Conservation (phyloP, 768 basidiomycete genomes). For the Phlebiopsis gigantea region DNA sequence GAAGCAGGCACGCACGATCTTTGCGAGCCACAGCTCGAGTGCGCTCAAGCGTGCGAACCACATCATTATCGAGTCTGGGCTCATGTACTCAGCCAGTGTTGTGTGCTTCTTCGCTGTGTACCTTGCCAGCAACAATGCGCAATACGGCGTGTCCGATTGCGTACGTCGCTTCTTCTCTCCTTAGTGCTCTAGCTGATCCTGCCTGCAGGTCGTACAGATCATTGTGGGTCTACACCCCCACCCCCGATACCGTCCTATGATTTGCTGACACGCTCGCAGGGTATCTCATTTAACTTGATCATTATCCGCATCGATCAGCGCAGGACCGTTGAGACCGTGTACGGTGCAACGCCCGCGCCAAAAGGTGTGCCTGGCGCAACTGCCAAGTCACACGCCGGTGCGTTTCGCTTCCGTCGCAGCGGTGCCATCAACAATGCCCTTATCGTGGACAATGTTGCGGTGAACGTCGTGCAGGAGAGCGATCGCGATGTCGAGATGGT, state of each 20-base stretch:
- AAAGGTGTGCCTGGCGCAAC: too few relatives aligned
- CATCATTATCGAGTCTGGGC: conserved; percentile 11
- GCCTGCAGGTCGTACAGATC: conserved; percentile 4
- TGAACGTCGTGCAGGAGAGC: too few relatives aligned
- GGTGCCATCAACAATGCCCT: too few relatives aligned
- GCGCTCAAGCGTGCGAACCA: background rate
- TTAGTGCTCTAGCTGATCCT: too few relatives aligned
- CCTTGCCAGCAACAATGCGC: conserved; percentile 6
- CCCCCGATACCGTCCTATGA: background rate
- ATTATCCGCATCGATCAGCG: conserved; percentile 11
- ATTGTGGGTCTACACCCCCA: conserved; percentile 2
- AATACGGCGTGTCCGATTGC: conserved; percentile 2
- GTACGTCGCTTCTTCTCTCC: background rate
- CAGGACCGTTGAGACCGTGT: background rate
- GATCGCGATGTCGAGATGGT: too few relatives aligned
- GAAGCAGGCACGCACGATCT: background rate
- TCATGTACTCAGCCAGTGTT: conserved; percentile 7
- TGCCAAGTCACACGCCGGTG: too few relatives aligned
- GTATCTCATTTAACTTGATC: conserved; percentile 13
- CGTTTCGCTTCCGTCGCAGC: too few relatives aligned
- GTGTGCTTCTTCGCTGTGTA: conserved; percentile 1
- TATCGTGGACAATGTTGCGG: too few relatives aligned
- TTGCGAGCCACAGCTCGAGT: background rate
- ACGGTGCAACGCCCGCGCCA: too few relatives aligned
- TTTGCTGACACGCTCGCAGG: background rate